Base-by-base conservation (phyloP, 371 early-diverging fungal genomes). In the Nosema muscidifuracis region DNA sequence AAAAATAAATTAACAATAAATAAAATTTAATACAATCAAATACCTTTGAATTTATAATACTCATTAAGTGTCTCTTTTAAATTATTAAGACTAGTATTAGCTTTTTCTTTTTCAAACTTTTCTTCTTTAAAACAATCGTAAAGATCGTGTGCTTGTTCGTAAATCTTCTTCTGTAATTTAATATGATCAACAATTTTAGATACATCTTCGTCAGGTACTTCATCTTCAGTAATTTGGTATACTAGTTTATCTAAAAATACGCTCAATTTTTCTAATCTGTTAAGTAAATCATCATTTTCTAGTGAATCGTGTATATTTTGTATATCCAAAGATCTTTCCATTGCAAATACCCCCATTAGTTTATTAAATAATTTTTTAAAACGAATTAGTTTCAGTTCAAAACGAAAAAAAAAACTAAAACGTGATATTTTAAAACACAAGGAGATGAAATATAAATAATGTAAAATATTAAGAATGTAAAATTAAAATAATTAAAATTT, bases 111-210 rank as follows among this genome's bases (percentile, higher is more conserved):
- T 1, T 62, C 62, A 18, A 33, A 31, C 2, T 40, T 24, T 42
- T 62, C 62, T 16, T 62, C 62, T 26, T 40, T 62, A 2, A 62
- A n/a, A 12, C 7, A 22, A 2, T 40, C 43, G 26, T 40, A 62
- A 1, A 62, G 24, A 1, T 26, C 22, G 7, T 62, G 62, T 1
- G 62, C 62, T 20, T 62, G n/a, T 28, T 62, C 62, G 26, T 62
- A 62, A 7, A 62, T 40, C 28, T 62, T 62, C 42, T 62, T 62
- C 26, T 62, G 62, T 24, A 62, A 31, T 40, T 24, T 40, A 13
- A 62, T 36, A 24, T 42, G 33, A 4, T 62, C 62, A 13, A 62
- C 38, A 18, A 62, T 20, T 28, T 24, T 24, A 3, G 33, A 31
- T 0, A 36, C 26, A 42, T 62, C 62, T 26, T 62, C 43, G 3